These are phyloP conservation scores for Arthromyces matolae DNA, from an alignment of 768 basidiomycete genomes.

Conservation along the genomic window DNA sequence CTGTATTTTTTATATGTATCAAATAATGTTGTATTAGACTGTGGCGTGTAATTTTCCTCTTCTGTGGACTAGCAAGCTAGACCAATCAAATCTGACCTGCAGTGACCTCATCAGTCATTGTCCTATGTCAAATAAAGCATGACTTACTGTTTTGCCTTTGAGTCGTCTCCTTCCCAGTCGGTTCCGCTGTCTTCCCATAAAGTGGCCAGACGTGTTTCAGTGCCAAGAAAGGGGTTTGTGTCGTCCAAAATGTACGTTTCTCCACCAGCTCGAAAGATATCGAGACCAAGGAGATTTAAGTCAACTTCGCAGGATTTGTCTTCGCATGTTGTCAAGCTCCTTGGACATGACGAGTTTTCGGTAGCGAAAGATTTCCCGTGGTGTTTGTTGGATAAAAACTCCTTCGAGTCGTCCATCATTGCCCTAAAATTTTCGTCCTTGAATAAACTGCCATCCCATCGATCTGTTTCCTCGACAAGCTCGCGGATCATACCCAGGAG, in stretches of 20 bases:
- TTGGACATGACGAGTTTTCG: not conserved
- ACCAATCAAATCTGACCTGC: too few relatives aligned
- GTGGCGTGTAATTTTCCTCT: not conserved
- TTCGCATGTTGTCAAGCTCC: not conserved
- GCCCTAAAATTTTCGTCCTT: conserved; percentile 45
- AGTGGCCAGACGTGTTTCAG: conserved; percentile 9
- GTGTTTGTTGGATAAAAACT: too few relatives aligned
- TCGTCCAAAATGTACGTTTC: conserved; percentile 4
- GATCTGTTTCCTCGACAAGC: conserved; percentile 45
- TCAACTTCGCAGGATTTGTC: conserved; percentile 21
- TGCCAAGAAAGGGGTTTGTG: not conserved
- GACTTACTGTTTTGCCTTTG: conserved; percentile 1
- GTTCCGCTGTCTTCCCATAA: conserved; percentile 18
- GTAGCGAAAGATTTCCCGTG: too few relatives aligned
- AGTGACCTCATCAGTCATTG: too few relatives aligned
- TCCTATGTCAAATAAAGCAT: too few relatives aligned
- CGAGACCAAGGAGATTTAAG: conserved; percentile 20
- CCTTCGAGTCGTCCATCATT: conserved; percentile 35
- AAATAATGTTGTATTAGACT: not conserved
- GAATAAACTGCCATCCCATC: conserved; percentile 48
- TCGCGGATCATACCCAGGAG: conserved; percentile 43
- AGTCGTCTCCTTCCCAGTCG: not conserved
- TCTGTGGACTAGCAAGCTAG: conserved; percentile 5
- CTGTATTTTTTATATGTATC: not conserved
- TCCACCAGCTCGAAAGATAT: conserved; percentile 16